A percentile compares a stretch with the other conserved stretches of the same genome.
Evolutionary conservation across 768 basidiomycete genomes (phyloP).

Genomic region (Psilocybe cyanescens): DNA sequence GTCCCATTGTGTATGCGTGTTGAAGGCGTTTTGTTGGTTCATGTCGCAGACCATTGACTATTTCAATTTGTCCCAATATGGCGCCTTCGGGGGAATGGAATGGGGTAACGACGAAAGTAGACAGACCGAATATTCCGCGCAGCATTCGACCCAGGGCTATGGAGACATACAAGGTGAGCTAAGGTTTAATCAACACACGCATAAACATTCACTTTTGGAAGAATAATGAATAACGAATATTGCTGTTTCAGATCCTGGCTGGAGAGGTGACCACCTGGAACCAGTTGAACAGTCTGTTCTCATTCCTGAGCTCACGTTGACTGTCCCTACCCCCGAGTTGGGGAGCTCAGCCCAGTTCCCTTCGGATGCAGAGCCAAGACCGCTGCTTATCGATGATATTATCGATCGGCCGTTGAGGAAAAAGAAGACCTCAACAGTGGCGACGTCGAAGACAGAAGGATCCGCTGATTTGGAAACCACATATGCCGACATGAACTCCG

Average conservation of each 20-base stretch:
- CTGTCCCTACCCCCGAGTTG: slow-evolving; percentile 36
- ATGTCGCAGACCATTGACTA: slow-evolving; percentile 19
- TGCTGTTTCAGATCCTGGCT: slow-evolving; percentile 14
- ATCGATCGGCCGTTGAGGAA: neutral
- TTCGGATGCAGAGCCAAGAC: neutral
- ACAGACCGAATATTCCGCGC: slow-evolving; percentile 7
- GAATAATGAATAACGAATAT: neutral
- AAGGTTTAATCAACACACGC: neutral
- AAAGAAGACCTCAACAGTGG: neutral
- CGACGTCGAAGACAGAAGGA: neutral
- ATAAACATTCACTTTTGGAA: neutral
- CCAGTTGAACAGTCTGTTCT: slow-evolving; percentile 12
- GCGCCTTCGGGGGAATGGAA: slow-evolving; percentile 11
- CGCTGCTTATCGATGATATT: slow-evolving; percentile 7
- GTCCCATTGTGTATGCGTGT: neutral
- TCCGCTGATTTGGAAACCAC: neutral
- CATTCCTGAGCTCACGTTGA: slow-evolving; percentile 34
- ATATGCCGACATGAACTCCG: neutral
- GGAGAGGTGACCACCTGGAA: slow-evolving; percentile 8
- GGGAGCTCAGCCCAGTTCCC: slow-evolving; percentile 19
- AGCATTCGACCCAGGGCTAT: slow-evolving; percentile 10
- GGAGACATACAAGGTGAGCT: slow-evolving; percentile 19
- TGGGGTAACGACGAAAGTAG: slow-evolving; percentile 9
- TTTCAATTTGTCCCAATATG: slow-evolving; percentile 17
- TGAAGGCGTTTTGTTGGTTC: slow-evolving; percentile 3